Percentiles rank a stretch among this genome's conserved stretches.
These are phyloP conservation scores for Curvularia eragrostidis DNA, from an alignment of 2,329 filamentous ascomycete genomes.

Conservation along the genomic window DNA sequence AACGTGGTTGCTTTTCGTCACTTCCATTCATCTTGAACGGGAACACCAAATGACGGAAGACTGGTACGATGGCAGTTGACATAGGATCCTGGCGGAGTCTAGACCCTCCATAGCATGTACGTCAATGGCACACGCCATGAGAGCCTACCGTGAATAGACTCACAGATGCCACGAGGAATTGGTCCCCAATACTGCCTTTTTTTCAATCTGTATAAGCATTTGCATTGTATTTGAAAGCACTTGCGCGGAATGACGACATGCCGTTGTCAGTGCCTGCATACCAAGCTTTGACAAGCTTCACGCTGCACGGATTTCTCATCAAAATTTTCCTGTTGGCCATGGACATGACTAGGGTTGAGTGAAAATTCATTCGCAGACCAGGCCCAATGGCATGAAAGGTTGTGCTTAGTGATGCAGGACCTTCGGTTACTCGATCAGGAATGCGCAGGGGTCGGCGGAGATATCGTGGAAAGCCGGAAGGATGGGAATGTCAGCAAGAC, in stretches of 20 bases:
- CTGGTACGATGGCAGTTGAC: not conserved
- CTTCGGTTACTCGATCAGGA: slow-evolving; percentile 19
- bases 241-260: slow-evolving; percentile 4
- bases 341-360: not conserved
- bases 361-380: not conserved
- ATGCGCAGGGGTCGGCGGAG: slow-evolving; percentile 4
- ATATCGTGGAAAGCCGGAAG: not conserved
- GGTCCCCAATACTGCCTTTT: not conserved
- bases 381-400: slow-evolving; percentile 5
- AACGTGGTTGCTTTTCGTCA: not conserved
- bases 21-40: not conserved
- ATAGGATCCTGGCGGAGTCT: not conserved
- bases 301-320: not conserved
- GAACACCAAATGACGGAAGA: not conserved
- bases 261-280: not conserved
- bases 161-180: too few relatives aligned
- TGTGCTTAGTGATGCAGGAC: slow-evolving; percentile 24
- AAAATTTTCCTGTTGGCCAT: not conserved
- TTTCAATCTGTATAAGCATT: not conserved
- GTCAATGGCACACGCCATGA: not conserved
- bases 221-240: not conserved
- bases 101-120: not conserved
- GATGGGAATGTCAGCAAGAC: slow-evolving; percentile 5
- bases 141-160: too few relatives aligned
- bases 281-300: slow-evolving; percentile 3